Conservation (phyloP, 1,284 basidiomycete genomes). For the Sporisorium reilianum region DNA sequence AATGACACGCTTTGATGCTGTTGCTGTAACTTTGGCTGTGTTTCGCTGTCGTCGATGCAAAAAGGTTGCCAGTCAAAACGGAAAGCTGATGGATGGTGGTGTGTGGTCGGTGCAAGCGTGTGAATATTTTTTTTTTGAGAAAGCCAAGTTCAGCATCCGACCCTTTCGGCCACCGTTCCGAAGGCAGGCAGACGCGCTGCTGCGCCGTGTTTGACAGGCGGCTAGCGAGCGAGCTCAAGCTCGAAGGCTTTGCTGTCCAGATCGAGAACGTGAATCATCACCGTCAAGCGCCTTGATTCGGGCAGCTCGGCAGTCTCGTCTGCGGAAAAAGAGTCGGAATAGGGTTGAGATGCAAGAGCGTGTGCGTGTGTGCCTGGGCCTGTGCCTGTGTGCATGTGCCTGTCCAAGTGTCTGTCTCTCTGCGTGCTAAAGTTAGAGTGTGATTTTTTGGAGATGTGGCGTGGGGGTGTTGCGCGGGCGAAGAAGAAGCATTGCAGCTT, state of each 20-base stretch:
- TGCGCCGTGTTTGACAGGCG: not conserved
- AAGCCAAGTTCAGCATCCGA: not conserved
- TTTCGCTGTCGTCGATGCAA: too few relatives aligned
- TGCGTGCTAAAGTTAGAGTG: not conserved
- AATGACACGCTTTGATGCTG: too few relatives aligned
- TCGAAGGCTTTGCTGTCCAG: too few relatives aligned
- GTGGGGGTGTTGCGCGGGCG: not conserved
- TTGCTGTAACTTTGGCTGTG: too few relatives aligned
- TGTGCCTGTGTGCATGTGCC: not conserved
- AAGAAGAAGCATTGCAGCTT: not conserved
- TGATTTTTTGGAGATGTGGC: not conserved
- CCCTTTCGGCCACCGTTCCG: constrained; percentile 1
- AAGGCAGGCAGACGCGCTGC: not conserved
- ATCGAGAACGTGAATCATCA: not conserved
- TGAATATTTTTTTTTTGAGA: not conserved
- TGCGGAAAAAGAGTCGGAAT: not conserved
- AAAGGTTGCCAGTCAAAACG: too few relatives aligned
- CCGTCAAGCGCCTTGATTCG: too few relatives aligned
- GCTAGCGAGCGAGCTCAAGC: too few relatives aligned
- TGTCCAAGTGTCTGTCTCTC: not conserved
- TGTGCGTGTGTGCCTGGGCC: not conserved
- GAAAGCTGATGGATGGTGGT: too few relatives aligned
- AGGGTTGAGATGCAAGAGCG: not conserved
- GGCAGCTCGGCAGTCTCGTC: too few relatives aligned
- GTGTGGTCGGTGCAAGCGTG: not conserved